These are phyloP conservation scores for Curvularia spicifera DNA, from an alignment of 2,329 filamentous ascomycete species.

Conservation along the genomic window DNA sequence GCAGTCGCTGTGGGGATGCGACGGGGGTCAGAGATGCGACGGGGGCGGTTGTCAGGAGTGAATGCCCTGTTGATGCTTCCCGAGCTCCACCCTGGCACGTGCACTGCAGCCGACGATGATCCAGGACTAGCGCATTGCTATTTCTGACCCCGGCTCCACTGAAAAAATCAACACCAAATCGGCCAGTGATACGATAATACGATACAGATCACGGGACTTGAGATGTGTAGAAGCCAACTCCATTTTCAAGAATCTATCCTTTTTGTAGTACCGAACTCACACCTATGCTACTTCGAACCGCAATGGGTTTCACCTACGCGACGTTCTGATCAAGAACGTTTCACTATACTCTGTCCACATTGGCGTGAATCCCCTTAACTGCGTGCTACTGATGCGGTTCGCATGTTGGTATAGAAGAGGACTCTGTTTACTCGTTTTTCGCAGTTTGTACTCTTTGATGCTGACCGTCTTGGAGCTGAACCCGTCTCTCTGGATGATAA, in stretches of 20 bases:
- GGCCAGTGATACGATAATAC: neutral
- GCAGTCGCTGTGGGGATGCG: slow-evolving; percentile 29
- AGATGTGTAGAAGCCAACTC: neutral
- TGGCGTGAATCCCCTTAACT: neutral
- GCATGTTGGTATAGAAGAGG: neutral
- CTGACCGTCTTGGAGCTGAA: neutral
- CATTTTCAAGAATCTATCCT: neutral
- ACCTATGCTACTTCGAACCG: too few relatives aligned
- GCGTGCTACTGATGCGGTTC: neutral
- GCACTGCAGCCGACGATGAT: slow-evolving; percentile 5
- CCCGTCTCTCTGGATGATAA: neutral
- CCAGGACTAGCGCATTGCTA: slow-evolving; percentile 7
- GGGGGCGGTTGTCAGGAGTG: slow-evolving; percentile 42
- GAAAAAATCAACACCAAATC: slow-evolving; percentile 5
- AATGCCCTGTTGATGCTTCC: slow-evolving; percentile 26
- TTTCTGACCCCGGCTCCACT: slow-evolving; percentile 6
- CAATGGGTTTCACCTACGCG: neutral
- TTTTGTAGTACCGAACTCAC: too few relatives aligned
- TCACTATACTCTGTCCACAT: neutral
- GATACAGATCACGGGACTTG: neutral
- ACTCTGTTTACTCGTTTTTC: neutral
- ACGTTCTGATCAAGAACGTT: neutral
- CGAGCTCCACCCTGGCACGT: slow-evolving; percentile 20
- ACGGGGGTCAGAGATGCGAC: slow-evolving; percentile 26
- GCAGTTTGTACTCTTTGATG: neutral